Evolutionary conservation across 371 early-diverging fungal genomes (phyloP).

Genomic region (Circinella umbellata): DNA sequence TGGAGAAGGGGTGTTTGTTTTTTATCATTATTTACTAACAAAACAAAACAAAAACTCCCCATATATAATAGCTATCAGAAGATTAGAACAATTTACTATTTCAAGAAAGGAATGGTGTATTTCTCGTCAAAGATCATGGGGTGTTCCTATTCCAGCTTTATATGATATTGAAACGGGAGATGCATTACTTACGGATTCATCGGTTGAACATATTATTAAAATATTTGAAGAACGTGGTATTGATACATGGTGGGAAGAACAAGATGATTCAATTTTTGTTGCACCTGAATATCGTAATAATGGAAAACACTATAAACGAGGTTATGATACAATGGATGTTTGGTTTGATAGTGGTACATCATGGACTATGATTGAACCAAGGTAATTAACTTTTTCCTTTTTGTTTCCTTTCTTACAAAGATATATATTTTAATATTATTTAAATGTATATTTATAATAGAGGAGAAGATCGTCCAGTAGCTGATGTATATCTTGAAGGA

Average conservation of each 20-base stretch:
- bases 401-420: not conserved
- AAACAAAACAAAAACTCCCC: too few species aligned
- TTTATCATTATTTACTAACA: not conserved
- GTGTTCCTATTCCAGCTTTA: conserved; percentile 83
- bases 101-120: conserved; percentile 90
- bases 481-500: conserved; percentile 94
- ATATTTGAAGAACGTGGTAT: conserved; percentile 67
- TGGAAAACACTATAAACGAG: conserved; percentile 60
- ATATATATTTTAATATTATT: too few species aligned
- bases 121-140: conserved; percentile 89
- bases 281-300: conserved; percentile 67
- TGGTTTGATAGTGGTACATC: conserved; percentile 95
- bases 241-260: conserved; percentile 82
- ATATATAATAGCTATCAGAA: conserved; percentile 41
- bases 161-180: conserved; percentile 70
- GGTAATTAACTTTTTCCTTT: conserved; percentile 9
- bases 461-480: conserved; percentile 44
- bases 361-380: conserved; percentile 70
- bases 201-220: conserved; percentile 72
- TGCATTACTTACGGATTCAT: conserved; percentile 67
- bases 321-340: conserved; percentile 92
- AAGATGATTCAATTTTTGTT: conserved; percentile 71
- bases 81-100: conserved; percentile 68
- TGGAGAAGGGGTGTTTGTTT: not conserved
- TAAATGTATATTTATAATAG: conserved; percentile 2